Conservation (phyloP, 2,329 filamentous ascomycete species). For the Diaporthe destruens region DNA sequence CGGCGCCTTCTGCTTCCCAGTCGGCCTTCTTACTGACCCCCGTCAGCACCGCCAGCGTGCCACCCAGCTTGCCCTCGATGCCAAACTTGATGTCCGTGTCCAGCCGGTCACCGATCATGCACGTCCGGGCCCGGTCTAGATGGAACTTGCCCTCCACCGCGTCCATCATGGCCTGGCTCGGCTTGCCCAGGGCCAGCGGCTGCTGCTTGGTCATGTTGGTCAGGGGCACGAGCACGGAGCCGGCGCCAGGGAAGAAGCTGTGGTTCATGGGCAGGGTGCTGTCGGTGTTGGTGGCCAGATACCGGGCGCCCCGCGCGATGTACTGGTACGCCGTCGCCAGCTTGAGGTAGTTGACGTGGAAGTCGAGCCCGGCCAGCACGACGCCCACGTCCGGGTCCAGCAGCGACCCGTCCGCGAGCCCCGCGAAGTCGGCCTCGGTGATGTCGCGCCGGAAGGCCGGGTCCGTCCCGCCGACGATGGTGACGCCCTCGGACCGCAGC, state of each 20-base stretch:
- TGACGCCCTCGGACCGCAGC: conserved; percentile 81
- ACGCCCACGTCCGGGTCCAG: conserved; percentile 91
- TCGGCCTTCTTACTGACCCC: conserved; percentile 90
- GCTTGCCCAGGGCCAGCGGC: conserved; percentile 89
- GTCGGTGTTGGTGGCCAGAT: conserved; percentile 94
- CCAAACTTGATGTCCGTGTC: conserved; percentile 98
- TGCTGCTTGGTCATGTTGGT: conserved; percentile 77
- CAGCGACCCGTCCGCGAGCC: conserved; percentile 78
- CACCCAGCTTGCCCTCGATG: conserved; percentile 88
- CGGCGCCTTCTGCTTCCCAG: conserved; percentile 76
- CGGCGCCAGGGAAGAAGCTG: conserved; percentile 91
- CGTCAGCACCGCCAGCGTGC: conserved; percentile 90
- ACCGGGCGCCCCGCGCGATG: conserved; percentile 82
- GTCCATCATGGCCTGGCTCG: conserved; percentile 99
- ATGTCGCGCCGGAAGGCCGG: conserved; percentile 82
- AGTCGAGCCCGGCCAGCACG: conserved; percentile 91
- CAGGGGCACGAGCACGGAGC: conserved; percentile 83
- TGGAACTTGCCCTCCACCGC: conserved; percentile 96
- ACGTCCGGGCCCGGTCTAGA: conserved; percentile 85
- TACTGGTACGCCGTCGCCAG: conserved; percentile 88
- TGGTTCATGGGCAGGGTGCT: conserved; percentile 87
- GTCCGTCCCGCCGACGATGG: conserved; percentile 90
- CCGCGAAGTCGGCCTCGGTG: conserved; percentile 81
- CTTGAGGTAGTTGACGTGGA: conserved; percentile 96
- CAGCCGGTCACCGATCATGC: conserved; percentile 95